These are phyloP conservation scores for Collybia nuda DNA, from an alignment of 768 basidiomycete species.

Conservation along the genomic window DNA sequence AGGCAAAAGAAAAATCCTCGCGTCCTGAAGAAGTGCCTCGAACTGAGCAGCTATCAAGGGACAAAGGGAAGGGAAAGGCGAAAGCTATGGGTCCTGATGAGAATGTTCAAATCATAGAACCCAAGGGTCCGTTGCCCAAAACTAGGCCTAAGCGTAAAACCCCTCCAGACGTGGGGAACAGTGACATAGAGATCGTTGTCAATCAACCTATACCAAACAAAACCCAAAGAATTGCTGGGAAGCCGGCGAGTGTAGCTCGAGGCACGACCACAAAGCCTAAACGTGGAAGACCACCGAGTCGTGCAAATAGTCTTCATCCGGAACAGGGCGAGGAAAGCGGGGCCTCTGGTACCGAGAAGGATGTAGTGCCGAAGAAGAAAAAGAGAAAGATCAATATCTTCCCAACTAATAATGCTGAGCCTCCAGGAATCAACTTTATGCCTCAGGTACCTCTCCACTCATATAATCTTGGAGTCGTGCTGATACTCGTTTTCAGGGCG, in stretches of 20 bases:
- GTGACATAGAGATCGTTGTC: conserved; percentile 17
- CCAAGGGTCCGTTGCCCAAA: conserved; percentile 4
- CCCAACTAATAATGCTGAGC: conserved; percentile 32
- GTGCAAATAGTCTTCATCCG: conserved; percentile 11
- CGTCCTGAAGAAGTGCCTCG: conserved; percentile 2
- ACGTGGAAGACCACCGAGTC: conserved; percentile 11
- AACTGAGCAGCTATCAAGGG: conserved; percentile 5
- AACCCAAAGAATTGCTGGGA: conserved; percentile 10
- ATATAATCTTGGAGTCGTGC: neutral
- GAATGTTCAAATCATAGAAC: conserved; percentile 16
- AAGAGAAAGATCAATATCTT: conserved; percentile 73
- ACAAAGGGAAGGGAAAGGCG: conserved; percentile 28
- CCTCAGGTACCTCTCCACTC: conserved; percentile 22
- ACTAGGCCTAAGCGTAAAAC: conserved; percentile 28
- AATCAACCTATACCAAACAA: conserved; percentile 11
- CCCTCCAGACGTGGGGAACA: conserved; percentile 11
- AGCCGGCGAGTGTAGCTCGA: conserved; percentile 2
- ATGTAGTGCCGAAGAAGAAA: conserved; percentile 55
- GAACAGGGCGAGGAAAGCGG: conserved; percentile 3
- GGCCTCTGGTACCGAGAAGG: conserved; percentile 7
- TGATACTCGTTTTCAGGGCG: conserved; percentile 23
- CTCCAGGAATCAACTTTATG: conserved; percentile 45
- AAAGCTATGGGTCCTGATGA: conserved; percentile 20
- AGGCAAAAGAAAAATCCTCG: conserved; percentile 4
- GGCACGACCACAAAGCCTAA: conserved; percentile 2